Evolutionary conservation across 805 yeast genomes (phyloP), one percentile per base, ranked within the genome.

Genomic region (Candida railenensis): DNA sequence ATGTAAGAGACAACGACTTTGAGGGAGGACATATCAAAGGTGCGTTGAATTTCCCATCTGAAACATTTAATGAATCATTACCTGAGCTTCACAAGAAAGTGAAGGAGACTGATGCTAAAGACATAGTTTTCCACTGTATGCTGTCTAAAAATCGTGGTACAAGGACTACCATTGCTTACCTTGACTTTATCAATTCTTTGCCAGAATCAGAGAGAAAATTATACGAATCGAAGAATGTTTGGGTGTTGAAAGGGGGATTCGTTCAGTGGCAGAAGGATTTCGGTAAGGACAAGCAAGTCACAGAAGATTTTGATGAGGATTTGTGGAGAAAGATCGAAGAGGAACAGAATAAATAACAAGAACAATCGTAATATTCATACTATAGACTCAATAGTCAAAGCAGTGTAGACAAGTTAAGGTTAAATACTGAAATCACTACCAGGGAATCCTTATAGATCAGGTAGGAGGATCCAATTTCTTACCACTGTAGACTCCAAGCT

Each of bases 241-340:
- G 40, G 40, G 40, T 37, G 5, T 22, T 37, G 28, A 37, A 37
- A 21, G 40, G 40, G 3, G 40, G 40, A n/a, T 37, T 37, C 18
- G 40, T 18, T n/a, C 22, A 20, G 7, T 37, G 40, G 40, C 40
- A 37, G 18, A 22, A 37, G 30, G 40, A 37, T 12, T 37, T 37
- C 15, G 40, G 40, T 4, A 37, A 37, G 28, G 40, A 37, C 14
- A 16, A 37, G 5, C 15, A 15, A 16, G 5, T 37, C 5, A 37
- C 40, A 3, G 40, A 37, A n/a, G 40, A 37, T n/a, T 37, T 18
- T 37, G 40, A 37, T 21, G 40, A 37, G n/a, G 15, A 37, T n/a
- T 21, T 21, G 19, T 37, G 40, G 40, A 36, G 7, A 12, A 22
- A 36, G 39, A 5, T 8, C 14, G 36, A 12, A 14, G 36, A 33